Base-by-base conservation (phyloP, 257 asterid genomes). In the Anisodus tanguticus region DNA sequence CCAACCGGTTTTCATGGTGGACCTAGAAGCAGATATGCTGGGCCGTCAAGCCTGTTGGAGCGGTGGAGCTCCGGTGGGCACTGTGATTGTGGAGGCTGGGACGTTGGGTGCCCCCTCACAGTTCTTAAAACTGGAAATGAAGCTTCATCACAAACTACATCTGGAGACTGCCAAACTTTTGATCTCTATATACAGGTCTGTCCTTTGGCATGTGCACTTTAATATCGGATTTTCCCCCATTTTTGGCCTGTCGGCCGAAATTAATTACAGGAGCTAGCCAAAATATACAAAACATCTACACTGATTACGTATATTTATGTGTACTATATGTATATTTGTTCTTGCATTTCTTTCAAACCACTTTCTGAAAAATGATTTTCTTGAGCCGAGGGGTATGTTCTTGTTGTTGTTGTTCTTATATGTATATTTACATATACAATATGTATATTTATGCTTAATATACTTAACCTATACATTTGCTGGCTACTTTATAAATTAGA, bases 31-130 rank as follows among this genome's bases (percentile, higher is more conserved):
- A 71, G 86, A 84, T 84, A 66, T 1, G 95, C 92, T 13, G 97
- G 98, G 15, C 98, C 98, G 9, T 93, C 95, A 7, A 88, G 92
- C 83, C 95, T 95, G 31, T 72, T 87, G 5, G 96, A 95, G 55
- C 88, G 99, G 83, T 97, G 97, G 98, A 86, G 64, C 80, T 91
- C 95, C 0, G 96, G 96, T 19, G 98, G 99, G 45, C 82, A 12
- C 13, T 97, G 99, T 70, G 98, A 97, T 57, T 97, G 99, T 84
- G 99, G 98, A 9, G 99, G 98, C 49, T 97, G 99, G 99, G 99
- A 97, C 64, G 22, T 85, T 2, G 99, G 98, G 31, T 97, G 99
- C 86, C 97, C 97, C 0, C 83, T 97, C 43, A 88, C 97, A 3
- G 76, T 97, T 47, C 92, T 97, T 81, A 88, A 86, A 45, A 84